These are phyloP conservation scores for Ailanthus altissimus DNA, from an alignment of 345 rosid species.

Conservation along the genomic window DNA sequence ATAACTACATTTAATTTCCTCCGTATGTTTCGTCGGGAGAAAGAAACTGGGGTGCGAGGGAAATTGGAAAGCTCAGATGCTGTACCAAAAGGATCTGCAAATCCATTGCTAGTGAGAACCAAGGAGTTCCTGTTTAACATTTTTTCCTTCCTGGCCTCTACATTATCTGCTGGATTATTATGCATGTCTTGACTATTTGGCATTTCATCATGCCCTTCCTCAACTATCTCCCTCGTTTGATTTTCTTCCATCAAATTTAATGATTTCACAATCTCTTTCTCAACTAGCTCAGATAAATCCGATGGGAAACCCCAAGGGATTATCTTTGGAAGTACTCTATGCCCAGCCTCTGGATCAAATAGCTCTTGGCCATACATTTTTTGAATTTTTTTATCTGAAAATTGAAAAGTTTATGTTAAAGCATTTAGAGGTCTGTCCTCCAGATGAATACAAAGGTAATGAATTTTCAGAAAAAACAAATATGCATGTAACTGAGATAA, in stretches of 20 bases:
- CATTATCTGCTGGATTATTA: conserved; percentile 36
- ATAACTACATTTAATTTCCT: conserved; percentile 53
- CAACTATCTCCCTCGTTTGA: conserved; percentile 31
- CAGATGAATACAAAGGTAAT: neutral
- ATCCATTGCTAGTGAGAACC: conserved; percentile 43
- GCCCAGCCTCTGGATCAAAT: conserved; percentile 63
- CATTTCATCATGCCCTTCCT: conserved; percentile 45
- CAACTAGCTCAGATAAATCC: conserved; percentile 67
- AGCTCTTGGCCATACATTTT: conserved; percentile 31
- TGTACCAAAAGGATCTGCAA: conserved; percentile 34
- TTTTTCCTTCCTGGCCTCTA: conserved; percentile 75
- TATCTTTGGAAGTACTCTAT: conserved; percentile 59
- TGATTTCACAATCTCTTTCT: conserved; percentile 61
- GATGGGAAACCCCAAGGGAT: conserved; percentile 77
- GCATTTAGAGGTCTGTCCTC: neutral
- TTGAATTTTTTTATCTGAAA: conserved; percentile 43
- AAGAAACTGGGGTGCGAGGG: conserved; percentile 47
- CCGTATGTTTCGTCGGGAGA: conserved; percentile 37
- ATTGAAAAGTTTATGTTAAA: conserved; percentile 16
- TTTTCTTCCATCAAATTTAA: conserved; percentile 50
- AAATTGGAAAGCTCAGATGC: conserved; percentile 40
- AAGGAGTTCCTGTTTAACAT: conserved; percentile 67
- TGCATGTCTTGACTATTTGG: conserved; percentile 34
- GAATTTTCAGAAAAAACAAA: conserved; percentile 3
- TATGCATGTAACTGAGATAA: neutral